Conservation (phyloP, 2,329 filamentous ascomycete species). For the Talaromyces verruculosus region DNA sequence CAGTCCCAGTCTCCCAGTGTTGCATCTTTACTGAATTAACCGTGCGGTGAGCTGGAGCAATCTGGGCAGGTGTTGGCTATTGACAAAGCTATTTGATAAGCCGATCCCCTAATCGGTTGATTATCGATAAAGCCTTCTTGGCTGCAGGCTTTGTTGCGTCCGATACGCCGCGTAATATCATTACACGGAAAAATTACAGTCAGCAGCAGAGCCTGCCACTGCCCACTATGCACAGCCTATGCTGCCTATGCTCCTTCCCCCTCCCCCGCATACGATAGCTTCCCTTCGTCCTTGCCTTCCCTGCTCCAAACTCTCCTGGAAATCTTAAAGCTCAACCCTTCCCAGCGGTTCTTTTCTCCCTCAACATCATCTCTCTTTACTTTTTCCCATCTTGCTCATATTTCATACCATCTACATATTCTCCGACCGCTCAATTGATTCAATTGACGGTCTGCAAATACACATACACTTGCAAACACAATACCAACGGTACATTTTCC, state of each 20-base stretch:
- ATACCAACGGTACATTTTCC: constrained; percentile 1
- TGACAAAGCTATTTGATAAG: constrained; percentile 17
- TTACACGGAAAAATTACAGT: constrained; percentile 1
- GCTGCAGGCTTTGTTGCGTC: background rate
- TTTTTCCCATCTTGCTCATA: background rate
- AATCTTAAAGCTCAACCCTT: background rate
- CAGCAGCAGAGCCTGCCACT: background rate
- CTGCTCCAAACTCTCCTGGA: background rate
- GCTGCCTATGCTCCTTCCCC: background rate
- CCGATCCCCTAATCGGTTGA: background rate
- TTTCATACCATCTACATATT: background rate
- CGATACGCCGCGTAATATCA: background rate
- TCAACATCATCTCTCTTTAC: constrained; percentile 2
- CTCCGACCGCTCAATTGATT: background rate
- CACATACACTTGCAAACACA: background rate
- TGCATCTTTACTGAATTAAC: constrained; percentile 14
- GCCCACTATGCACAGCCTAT: background rate
- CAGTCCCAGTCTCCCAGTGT: background rate
- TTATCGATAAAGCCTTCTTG: background rate
- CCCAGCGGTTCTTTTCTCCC: background rate
- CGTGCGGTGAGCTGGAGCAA: constrained; percentile 15
- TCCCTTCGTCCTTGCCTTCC: constrained; percentile 6
- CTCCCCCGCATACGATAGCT: constrained; percentile 6
- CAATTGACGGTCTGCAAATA: constrained; percentile 1
- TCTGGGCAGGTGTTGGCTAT: constrained; percentile 6